Percentiles rank a stretch among this genome's conserved stretches.
These are phyloP conservation scores for Aspergillus awamori DNA, from an alignment of 2,329 filamentous ascomycete genomes.

Conservation along the genomic window DNA sequence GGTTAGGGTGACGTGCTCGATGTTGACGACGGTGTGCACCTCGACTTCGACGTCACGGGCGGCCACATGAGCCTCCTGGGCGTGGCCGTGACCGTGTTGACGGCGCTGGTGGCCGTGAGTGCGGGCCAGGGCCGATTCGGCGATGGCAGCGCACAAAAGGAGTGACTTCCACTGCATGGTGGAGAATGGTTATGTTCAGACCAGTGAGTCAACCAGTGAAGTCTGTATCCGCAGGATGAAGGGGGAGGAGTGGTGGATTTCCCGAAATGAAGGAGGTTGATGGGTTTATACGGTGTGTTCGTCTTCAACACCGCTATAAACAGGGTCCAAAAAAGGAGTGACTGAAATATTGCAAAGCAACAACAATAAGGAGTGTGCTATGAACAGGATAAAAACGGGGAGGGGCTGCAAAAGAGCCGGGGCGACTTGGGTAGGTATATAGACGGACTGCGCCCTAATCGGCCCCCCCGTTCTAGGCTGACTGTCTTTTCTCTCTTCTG, in stretches of 20 bases:
- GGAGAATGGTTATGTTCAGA: neutral
- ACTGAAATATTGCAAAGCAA: neutral
- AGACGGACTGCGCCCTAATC: neutral
- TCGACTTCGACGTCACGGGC: conserved; percentile 14
- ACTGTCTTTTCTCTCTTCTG: neutral
- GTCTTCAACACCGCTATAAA: neutral
- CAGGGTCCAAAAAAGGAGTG: conserved; percentile 5
- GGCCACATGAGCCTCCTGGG: conserved; percentile 14
- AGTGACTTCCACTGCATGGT: conserved; percentile 37
- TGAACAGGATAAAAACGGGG: neutral
- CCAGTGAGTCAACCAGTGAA: conserved; percentile 9
- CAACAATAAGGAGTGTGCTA: neutral
- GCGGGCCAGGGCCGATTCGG: conserved; percentile 30
- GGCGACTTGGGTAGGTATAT: conserved; percentile 1
- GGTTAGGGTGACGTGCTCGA: conserved; percentile 24
- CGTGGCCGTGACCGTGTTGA: conserved; percentile 24
- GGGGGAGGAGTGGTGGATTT: neutral
- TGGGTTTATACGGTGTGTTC: neutral
- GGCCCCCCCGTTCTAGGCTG: neutral
- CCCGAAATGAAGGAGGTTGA: neutral
- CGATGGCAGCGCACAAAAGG: conserved; percentile 29
- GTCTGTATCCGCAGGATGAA: conserved; percentile 9
- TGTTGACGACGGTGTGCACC: conserved; percentile 19
- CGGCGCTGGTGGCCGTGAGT: conserved; percentile 33
- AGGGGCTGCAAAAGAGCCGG: neutral